These are phyloP conservation scores for Moringa oleifera DNA, from an alignment of 345 rosid species.

Conservation along the genomic window DNA sequence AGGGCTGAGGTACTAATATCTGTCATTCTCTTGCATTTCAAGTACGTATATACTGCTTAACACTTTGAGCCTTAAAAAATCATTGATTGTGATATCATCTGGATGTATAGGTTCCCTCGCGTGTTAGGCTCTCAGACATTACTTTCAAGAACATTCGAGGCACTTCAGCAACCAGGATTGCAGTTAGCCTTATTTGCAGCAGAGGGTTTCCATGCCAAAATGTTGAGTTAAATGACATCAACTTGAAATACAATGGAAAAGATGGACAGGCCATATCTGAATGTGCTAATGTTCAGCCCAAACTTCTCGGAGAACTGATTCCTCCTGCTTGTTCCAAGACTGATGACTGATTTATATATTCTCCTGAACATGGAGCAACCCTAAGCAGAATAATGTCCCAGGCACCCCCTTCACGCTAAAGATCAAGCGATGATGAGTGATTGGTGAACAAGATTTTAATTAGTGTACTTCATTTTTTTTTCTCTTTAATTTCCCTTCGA, in stretches of 20 bases:
- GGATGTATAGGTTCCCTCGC: slow-evolving; percentile 25
- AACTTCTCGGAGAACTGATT: slow-evolving; percentile 16
- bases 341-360: not conserved
- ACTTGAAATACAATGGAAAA: slow-evolving; percentile 30
- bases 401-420: slow-evolving; percentile 7
- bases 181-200: slow-evolving; percentile 48
- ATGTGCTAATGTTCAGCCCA: slow-evolving; percentile 40
- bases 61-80: not conserved
- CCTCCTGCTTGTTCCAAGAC: slow-evolving; percentile 27
- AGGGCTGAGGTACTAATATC: slow-evolving; percentile 31
- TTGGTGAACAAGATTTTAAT: no score
- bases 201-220: slow-evolving; percentile 32
- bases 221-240: slow-evolving; percentile 34
- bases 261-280: slow-evolving; percentile 29
- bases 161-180: slow-evolving; percentile 34
- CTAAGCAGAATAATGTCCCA: no score
- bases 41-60: no score
- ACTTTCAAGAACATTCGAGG: slow-evolving; percentile 48
- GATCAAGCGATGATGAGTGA: slow-evolving; percentile 2
- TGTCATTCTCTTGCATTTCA: no score
- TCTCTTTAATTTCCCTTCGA: no score
- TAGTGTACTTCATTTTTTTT: no score
- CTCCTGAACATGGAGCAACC: no score
- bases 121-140: slow-evolving; percentile 36
- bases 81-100: not conserved